Base-by-base conservation (phyloP, 495 filamentous ascomycete species). In the Amorphotheca resinae region DNA sequence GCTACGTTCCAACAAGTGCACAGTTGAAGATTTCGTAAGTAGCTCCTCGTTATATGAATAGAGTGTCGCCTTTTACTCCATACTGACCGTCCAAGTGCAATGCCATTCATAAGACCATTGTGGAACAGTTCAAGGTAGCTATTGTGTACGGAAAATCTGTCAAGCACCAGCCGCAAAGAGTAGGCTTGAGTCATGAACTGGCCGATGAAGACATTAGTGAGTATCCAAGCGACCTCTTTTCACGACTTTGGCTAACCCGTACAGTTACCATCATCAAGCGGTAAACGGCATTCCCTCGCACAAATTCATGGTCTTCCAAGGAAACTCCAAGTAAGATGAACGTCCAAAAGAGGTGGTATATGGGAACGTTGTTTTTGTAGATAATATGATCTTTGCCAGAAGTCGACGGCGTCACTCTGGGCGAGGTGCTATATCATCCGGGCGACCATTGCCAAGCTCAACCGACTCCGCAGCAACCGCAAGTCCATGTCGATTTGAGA, bases 71-170 rank as follows among this genome's bases (percentile, higher is more conserved):
- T 25, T 20, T 35, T 16, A 20, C 16, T 28, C 41, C 40, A 30
- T 53, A n/a, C 40, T 44, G 16, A 47, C 30, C 21, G 9, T 46
- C 17, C 3, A 34, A 95, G 88, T 98, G 91, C 64, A 93, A 95
- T 64, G 69, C 85, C 48, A 98, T 98, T 63, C 91, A 98, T 64
- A 84, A 87, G 60, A 87, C 77, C 23, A 98, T 98, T 56, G 74
- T 93, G 42, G 91, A 98, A 57, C 80, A 95, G 52, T 98, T 98
- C 73, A 91, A 87, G 67, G 71, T 77, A 25, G 91, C 91, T 14
- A 79, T 98, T 61, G 91, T 98, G 35, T 98, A 96, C 63, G 91
- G 91, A 39, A 86, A 86, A 53, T 95, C 87, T 31, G 91, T 98
- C 28, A 96, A 95, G 73, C 91, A 98, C 68, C 91, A 98, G 65